A percentile compares a stretch with the other conserved stretches of the same genome.
Conservation (phyloP, 1,284 basidiomycete genomes). For the Rhodotorula sp. region DNA sequence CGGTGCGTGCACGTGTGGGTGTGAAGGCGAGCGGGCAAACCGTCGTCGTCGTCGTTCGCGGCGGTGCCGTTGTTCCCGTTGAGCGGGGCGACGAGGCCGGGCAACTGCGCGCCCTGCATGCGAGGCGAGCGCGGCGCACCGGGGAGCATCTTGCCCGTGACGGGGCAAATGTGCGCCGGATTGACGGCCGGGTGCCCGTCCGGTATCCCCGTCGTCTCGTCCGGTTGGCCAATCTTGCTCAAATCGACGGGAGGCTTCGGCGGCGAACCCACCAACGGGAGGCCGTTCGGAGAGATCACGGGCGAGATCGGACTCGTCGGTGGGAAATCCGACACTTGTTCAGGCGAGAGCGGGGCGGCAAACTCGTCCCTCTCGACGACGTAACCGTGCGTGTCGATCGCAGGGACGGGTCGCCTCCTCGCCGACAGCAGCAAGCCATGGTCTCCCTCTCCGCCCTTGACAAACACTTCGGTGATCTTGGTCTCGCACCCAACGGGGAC, state of each 20-base stretch:
- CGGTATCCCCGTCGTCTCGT: slow-evolving; percentile 23
- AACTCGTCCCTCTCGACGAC: slow-evolving; percentile 1
- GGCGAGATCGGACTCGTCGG: not conserved
- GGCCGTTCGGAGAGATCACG: not conserved
- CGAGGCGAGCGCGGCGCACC: not conserved
- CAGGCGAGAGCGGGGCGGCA: slow-evolving; percentile 8
- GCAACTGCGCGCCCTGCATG: not conserved
- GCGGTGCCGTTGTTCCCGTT: not conserved
- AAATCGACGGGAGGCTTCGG: not conserved
- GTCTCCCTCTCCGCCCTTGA: slow-evolving; percentile 33
- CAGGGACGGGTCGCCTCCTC: not conserved
- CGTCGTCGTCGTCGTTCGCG: not conserved
- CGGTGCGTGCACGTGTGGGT: slow-evolving; percentile 16
- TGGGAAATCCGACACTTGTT: slow-evolving; percentile 2
- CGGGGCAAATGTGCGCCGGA: slow-evolving; percentile 20
- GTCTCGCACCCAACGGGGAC: slow-evolving; percentile 90
- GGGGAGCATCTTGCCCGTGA: slow-evolving; percentile 13
- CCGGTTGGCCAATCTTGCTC: slow-evolving; percentile 1
- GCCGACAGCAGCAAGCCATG: not conserved
- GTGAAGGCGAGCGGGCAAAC: not conserved
- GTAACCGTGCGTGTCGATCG: slow-evolving; percentile 10
- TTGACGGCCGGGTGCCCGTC: slow-evolving; percentile 33
- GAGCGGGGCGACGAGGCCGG: not conserved
- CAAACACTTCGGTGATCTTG: slow-evolving; percentile 38
- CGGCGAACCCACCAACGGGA: not conserved